A percentile compares a stretch with the other conserved stretches of the same genome.
phyloP scores from a whole-genome alignment of 1,284 basidiomycete genomes.

The Inonotus hispidus region DNA sequence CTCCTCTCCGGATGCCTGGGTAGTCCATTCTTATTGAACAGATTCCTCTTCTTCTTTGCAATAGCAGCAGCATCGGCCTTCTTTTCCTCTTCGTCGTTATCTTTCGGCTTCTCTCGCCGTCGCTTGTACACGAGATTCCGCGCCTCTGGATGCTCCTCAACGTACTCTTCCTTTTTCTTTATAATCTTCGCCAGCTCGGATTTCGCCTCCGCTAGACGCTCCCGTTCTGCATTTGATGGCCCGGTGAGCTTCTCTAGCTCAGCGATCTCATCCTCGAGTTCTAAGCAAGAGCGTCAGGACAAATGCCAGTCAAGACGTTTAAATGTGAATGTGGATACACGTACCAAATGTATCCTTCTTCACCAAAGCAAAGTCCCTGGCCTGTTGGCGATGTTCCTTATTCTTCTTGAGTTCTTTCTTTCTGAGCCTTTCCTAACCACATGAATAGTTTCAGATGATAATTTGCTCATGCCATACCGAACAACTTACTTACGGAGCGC shows the following conservation, averaged over 20 bases:
- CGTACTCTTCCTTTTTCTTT: conserved; percentile 85
- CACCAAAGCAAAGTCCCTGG: conserved; percentile 75
- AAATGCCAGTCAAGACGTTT: background rate
- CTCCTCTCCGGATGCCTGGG: conserved; percentile 84
- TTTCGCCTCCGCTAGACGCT: conserved; percentile 60
- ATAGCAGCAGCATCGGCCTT: conserved; percentile 17
- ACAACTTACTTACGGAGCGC: conserved; percentile 55
- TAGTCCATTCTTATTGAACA: conserved; percentile 78
- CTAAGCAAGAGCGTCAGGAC: conserved; percentile 35
- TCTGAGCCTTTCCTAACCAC: conserved; percentile 72
- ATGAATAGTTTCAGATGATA: conserved; percentile 12
- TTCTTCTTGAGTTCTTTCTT: conserved; percentile 95
- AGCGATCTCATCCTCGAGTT: conserved; percentile 65
- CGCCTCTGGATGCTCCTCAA: conserved; percentile 87
- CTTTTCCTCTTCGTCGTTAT: conserved; percentile 28
- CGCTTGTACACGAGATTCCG: conserved; percentile 68
- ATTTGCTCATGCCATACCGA: background rate
- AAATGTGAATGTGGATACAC: conserved; percentile 17
- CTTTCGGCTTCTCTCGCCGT: conserved; percentile 42
- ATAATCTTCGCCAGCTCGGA: conserved; percentile 74
- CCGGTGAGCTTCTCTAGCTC: conserved; percentile 49
- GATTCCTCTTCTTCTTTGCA: conserved; percentile 47
- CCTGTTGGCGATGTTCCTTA: conserved; percentile 73
- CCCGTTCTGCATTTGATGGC: conserved; percentile 42
- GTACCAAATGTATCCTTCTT: conserved; percentile 83